phyloP scores from a whole-genome alignment of 2,329 filamentous ascomycete species.

The Balansia obtecta region DNA sequence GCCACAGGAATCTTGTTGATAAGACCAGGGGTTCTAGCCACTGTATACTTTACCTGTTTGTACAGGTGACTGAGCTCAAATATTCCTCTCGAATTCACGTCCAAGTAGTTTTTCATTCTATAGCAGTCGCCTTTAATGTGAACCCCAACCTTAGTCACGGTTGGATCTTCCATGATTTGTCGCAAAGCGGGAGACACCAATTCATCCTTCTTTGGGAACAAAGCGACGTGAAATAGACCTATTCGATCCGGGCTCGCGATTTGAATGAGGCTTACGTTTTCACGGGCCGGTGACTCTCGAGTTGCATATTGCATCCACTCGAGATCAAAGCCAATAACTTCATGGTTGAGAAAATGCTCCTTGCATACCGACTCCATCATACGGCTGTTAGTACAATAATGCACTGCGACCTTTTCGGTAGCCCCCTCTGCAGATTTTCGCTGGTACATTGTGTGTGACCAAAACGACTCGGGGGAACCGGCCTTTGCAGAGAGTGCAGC shows the following conservation, averaged over 20 bases:
- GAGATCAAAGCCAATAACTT: constrained; percentile 75
- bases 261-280: constrained; percentile 72
- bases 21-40: constrained; percentile 32
- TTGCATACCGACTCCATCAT: constrained; percentile 54
- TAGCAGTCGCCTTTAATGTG: constrained; percentile 58
- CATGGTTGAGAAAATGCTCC: constrained; percentile 53
- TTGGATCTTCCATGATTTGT: constrained; percentile 56
- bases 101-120: constrained; percentile 54
- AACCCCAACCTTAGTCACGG: constrained; percentile 66
- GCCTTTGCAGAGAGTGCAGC: constrained; percentile 33
- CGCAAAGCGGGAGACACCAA: constrained; percentile 61
- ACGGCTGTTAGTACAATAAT: constrained; percentile 62
- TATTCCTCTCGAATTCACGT: constrained; percentile 50
- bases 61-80: constrained; percentile 78
- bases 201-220: constrained; percentile 40
- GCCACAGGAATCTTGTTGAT: constrained; percentile 57
- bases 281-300: constrained; percentile 37
- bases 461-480: constrained; percentile 42
- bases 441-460: constrained; percentile 58
- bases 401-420: constrained; percentile 47
- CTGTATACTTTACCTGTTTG: constrained; percentile 58
- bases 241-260: constrained; percentile 66
- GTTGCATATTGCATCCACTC: constrained; percentile 59
- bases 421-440: constrained; percentile 29
- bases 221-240: constrained; percentile 68